Evolutionary conservation across 2,329 filamentous ascomycete genomes (phyloP).

Genomic region (Hymenoscyphus occultus): DNA sequence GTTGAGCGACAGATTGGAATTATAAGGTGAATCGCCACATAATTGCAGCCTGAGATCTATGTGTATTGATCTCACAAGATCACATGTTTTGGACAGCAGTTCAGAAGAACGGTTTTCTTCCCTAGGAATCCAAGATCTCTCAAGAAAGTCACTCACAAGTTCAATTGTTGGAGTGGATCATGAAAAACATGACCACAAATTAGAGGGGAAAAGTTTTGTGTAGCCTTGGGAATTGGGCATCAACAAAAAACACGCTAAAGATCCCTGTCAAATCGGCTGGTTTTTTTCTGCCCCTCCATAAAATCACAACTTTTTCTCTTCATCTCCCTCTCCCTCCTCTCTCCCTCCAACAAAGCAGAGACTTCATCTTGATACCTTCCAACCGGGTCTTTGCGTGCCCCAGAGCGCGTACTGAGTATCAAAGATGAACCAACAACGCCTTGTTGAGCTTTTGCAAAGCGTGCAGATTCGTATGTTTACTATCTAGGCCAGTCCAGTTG

Average conservation of each 20-base stretch:
- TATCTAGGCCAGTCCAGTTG: slow-evolving; percentile 6
- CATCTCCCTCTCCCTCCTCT: neutral
- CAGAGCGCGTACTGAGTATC: slow-evolving; percentile 11
- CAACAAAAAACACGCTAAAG: neutral
- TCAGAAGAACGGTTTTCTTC: neutral
- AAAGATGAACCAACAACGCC: slow-evolving; percentile 76
- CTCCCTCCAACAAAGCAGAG: slow-evolving; percentile 2
- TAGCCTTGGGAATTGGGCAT: neutral
- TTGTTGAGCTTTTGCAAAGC: slow-evolving; percentile 82
- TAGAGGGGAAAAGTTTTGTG: neutral
- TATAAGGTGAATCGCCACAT: neutral
- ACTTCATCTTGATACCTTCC: slow-evolving; percentile 1
- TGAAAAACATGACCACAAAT: neutral
- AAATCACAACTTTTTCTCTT: slow-evolving; percentile 1
- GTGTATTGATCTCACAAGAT: neutral
- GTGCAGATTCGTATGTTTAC: slow-evolving; percentile 74
- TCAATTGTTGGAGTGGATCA: too few relatives aligned
- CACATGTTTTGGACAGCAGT: neutral
- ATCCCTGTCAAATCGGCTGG: neutral
- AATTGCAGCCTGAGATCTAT: neutral
- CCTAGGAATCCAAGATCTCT: neutral
- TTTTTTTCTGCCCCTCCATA: neutral
- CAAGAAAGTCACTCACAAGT: too few relatives aligned
- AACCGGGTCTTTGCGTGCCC: neutral
- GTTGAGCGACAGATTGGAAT: too few relatives aligned